phyloP scores from a whole-genome alignment of 768 basidiomycete species.

The Mycena polygramma region DNA sequence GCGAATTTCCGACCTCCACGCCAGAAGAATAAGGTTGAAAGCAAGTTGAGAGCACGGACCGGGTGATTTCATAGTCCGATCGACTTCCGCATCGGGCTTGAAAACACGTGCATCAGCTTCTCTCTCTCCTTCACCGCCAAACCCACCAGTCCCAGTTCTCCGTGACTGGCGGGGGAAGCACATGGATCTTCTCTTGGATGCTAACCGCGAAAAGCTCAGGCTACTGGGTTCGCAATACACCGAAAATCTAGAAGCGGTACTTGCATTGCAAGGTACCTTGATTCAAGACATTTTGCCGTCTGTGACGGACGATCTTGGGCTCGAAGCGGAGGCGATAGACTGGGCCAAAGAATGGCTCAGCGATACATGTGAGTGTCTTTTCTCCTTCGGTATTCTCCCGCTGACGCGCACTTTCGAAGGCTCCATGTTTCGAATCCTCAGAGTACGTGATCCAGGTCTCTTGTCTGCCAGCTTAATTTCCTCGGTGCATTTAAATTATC shows the following conservation, averaged over 20 bases:
- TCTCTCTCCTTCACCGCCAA: neutral
- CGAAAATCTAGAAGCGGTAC: slow-evolving; percentile 60
- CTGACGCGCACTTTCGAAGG: slow-evolving; percentile 49
- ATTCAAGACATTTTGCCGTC: slow-evolving; percentile 71
- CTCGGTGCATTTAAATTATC: slow-evolving; percentile 2
- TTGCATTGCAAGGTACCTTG: slow-evolving; percentile 63
- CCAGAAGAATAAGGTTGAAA: slow-evolving; percentile 10
- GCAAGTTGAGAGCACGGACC: neutral
- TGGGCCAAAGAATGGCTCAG: slow-evolving; percentile 74
- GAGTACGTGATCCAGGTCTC: slow-evolving; percentile 57
- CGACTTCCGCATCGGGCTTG: slow-evolving; percentile 15
- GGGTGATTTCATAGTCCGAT: slow-evolving; percentile 25
- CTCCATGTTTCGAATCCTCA: slow-evolving; percentile 71
- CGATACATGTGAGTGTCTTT: slow-evolving; percentile 68
- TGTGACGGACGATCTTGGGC: slow-evolving; percentile 68
- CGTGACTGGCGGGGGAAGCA: slow-evolving; percentile 42
- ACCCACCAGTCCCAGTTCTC: slow-evolving; percentile 15
- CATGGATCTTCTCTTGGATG: slow-evolving; percentile 56
- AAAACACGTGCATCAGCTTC: slow-evolving; percentile 22
- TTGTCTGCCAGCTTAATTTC: slow-evolving; percentile 27
- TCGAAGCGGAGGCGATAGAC: slow-evolving; percentile 58
- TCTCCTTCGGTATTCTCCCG: slow-evolving; percentile 18
- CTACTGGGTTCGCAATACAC: slow-evolving; percentile 55
- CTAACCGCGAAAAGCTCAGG: slow-evolving; percentile 58
- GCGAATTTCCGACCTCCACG: no score